Percentiles rank a stretch among this genome's conserved stretches.
Conservation (phyloP, 306 rosid species). For the Medicago lupulina region DNA sequence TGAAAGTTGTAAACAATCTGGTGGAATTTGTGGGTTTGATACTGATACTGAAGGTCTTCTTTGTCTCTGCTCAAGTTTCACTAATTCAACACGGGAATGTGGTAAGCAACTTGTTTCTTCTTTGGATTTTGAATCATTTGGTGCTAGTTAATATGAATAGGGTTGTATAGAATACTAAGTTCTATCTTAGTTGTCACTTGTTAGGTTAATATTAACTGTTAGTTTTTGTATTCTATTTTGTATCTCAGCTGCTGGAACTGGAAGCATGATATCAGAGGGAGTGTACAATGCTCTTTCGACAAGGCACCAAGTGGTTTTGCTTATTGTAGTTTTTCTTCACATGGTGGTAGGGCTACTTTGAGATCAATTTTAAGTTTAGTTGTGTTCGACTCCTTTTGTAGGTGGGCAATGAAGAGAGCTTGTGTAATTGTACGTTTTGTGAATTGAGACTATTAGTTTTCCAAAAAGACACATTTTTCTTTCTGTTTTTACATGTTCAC, state of each 20-base stretch:
- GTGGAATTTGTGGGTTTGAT: conserved; percentile 89
- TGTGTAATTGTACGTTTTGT: conserved; percentile 24
- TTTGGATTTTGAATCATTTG: neutral
- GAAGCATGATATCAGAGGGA: conserved; percentile 55
- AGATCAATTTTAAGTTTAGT: conserved; percentile 26
- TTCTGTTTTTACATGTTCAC: conserved; percentile 16
- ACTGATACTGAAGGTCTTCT: conserved; percentile 76
- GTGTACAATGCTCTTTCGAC: conserved; percentile 33
- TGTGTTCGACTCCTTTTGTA: conserved; percentile 5
- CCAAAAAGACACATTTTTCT: neutral
- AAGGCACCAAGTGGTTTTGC: conserved; percentile 28
- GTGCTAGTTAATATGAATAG: neutral
- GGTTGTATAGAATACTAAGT: neutral
- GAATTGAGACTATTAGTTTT: conserved; percentile 19
- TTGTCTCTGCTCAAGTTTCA: conserved; percentile 74
- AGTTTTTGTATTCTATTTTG: conserved; percentile 4
- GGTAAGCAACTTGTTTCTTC: conserved; percentile 51
- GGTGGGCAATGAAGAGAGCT: neutral
- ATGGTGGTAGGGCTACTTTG: conserved; percentile 13
- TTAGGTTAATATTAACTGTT: neutral
- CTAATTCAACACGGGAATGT: conserved; percentile 69
- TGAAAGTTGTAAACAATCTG: conserved; percentile 62
- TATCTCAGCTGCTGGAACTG: conserved; percentile 62
- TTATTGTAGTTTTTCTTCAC: conserved; percentile 38
- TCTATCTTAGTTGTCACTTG: no score